Evolutionary conservation across 345 rosid genomes (phyloP), one percentile per base, ranked within the genome.

Genomic region (Euphorbia tirucalli): DNA sequence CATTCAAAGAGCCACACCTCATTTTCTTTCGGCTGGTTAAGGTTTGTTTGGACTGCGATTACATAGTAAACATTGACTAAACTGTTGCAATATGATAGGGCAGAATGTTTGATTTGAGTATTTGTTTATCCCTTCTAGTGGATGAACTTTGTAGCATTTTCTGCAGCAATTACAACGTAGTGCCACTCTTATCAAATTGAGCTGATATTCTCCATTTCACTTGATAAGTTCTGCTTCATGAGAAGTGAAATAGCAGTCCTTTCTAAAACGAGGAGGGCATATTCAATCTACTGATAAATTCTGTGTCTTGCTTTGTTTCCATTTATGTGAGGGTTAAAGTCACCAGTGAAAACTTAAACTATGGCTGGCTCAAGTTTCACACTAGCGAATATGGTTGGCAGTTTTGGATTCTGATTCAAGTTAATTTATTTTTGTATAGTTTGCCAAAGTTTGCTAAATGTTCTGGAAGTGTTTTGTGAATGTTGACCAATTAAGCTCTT

Each of bases 91-190:
- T 58, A 19, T 31, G 32, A 31, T 22, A 7, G 32, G 31, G 48
- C 44, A 61, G 30, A 19, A 32, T 50, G 60, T 50, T n/a, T 39
- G 61, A 64, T 52, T 21, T 54, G 75, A 64, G 64, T 35, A 62
- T 50, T 52, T 72, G 19, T 54, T 71, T 55, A 31, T 9, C 6
- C 3, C 63, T 31, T 21, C 5, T n/a, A 71, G 49, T 19, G 22
- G 35, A 31, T 48, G 22, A 61, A 44, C 58, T 46, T 61, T 48
- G 10, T 65, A 11, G 56, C 30, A 44, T 50, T 70, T 66, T 63
- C 30, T 56, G 16, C 28, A 49, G 35, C 61, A 19, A 56, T 56
- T 16, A 4, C 60, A 56, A 56, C 4, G n/a, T 7, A 25, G 18
- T 6, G 61, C 18, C 28, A 28, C 28, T 67, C 5, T 10, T n/a